Base-by-base conservation (phyloP, 192 early-diverging fungal species). In the Entomortierella chlamydospora region DNA sequence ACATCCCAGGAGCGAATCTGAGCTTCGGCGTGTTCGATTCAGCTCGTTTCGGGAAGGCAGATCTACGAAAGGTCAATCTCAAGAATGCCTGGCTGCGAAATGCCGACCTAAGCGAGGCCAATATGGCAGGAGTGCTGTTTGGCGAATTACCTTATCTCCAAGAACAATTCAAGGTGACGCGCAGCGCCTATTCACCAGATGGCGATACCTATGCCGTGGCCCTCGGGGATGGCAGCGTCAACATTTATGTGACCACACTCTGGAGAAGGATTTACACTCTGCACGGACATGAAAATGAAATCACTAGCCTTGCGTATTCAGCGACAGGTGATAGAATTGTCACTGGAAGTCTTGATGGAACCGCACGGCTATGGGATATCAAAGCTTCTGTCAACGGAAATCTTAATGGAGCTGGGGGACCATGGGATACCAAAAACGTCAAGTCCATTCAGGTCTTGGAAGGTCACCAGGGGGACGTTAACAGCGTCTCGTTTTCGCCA, bases 21-120 rank as follows among this genome's bases (percentile, higher is more conserved):
- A 65, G 63, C 37, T n/a, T 0, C 26, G 63, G 63, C 1, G n/a
- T 55, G 17, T 65, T 65, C 20, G 63, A 65, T 15, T 55, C 51
- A 0, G 63, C 52, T 0, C 18, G 37, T 2, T 22, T 65, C 20
- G 1, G 55, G 55, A 52, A 33, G 0, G 63, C 63, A 41, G 63
- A 65, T 30, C 39, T 65, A 5, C 22, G 63, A 20, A 65, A 55
- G 13, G 28, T 29, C 3, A 65, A 23, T 0, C 34, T 65, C 47
- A 45, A 25, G 0, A 39, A 45, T 18, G 28, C 0, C n/a, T 65
- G 51, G 63, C 30, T 37, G 2, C n/a, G 52, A 4, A 33, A 65
- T 10, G 50, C 23, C 22, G 23, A 25, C 26, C 52, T 52, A 0
- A 13, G 23, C 0, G 7, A 26, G 11, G n/a, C 20, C 25, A 1